Evolutionary conservation across 352 stramenopile species (phyloP).

Genomic region (Pythium monospermum): DNA sequence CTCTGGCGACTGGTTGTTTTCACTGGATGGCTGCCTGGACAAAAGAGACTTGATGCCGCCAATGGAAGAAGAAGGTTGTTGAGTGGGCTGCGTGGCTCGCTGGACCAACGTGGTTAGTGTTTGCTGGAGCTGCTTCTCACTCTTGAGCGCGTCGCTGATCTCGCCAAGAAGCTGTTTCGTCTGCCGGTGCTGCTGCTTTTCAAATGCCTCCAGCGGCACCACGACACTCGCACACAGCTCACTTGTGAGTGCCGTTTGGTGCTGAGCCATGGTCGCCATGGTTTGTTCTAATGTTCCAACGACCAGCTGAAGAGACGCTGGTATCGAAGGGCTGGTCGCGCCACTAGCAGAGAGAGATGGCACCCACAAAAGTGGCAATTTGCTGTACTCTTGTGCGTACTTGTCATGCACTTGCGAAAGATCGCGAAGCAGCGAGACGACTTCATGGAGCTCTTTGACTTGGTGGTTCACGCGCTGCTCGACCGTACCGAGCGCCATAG

Average conservation of each 20-base stretch:
- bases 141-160: conserved; percentile 36
- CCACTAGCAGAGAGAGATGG: conserved; percentile 5
- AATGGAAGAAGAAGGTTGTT: too few relatives aligned
- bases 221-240: conserved; percentile 29
- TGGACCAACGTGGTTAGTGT: not conserved
- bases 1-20: conserved; percentile 5
- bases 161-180: conserved; percentile 36
- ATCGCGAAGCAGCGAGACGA: conserved; percentile 29
- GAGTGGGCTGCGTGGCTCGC: not conserved
- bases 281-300: conserved; percentile 25
- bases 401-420: conserved; percentile 30
- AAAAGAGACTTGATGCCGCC: too few relatives aligned
- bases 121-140: conserved; percentile 23
- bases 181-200: conserved; percentile 32
- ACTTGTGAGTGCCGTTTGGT: conserved; percentile 21
- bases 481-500: conserved; percentile 11
- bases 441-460: conserved; percentile 24
- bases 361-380: conserved; percentile 19
- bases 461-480: conserved; percentile 28
- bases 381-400: conserved; percentile 27
- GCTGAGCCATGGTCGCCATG: conserved; percentile 13
- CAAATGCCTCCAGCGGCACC: conserved; percentile 29
- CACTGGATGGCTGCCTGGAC: not conserved
- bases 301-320: conserved; percentile 28
- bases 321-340: not conserved